Evolutionary conservation across 306 rosid genomes (phyloP), one percentile per base, ranked within the genome.

Genomic region (Glycyrrhiza uralensis): DNA sequence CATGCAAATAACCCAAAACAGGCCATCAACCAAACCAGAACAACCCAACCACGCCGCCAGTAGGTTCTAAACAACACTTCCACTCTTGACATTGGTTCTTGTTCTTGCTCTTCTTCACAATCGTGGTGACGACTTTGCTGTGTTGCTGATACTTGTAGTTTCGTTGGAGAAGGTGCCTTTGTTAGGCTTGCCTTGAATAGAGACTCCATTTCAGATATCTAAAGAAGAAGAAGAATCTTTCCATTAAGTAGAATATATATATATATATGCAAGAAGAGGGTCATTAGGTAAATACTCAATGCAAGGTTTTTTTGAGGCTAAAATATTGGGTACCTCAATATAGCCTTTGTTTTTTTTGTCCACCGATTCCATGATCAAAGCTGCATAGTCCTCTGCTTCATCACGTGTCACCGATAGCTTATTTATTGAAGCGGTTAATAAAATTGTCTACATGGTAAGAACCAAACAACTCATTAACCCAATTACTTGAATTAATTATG

Each of bases 11-110:
- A 80, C 35, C 69, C 84, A 42, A 47, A 13, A 19, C 93, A 85
- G 3, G 70, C 75, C 47, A 74, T 33, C 62, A 93, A 2, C 96
- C 96, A 93, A 12, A 90, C 8, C n/a, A 74, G 38, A 50, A 90
- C 72, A 69, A 88, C 66, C 98, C 96, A 92, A 55, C 45, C 79
- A 45, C 93, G 82, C 64, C 96, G 46, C 98, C 98, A 90, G 41
- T 87, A 80, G 0, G 85, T 72, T 81, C 96, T 80, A 59, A 93
- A 84, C 76, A 84, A 44, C 74, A 93, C 81, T 64, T 85, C 90
- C 4, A 66, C 81, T 77, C 74, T 83, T 41, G 90, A 88, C 74
- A 76, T 79, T 71, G 81, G 45, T 66, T 80, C 85, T 74, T 41
- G 41, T 17, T 85, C 83, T 70, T n/a, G n/a, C n/a, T 79, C 78